These are phyloP conservation scores for Verticillium zaregamsianum DNA, from an alignment of 2,329 filamentous ascomycete species.

Conservation along the genomic window DNA sequence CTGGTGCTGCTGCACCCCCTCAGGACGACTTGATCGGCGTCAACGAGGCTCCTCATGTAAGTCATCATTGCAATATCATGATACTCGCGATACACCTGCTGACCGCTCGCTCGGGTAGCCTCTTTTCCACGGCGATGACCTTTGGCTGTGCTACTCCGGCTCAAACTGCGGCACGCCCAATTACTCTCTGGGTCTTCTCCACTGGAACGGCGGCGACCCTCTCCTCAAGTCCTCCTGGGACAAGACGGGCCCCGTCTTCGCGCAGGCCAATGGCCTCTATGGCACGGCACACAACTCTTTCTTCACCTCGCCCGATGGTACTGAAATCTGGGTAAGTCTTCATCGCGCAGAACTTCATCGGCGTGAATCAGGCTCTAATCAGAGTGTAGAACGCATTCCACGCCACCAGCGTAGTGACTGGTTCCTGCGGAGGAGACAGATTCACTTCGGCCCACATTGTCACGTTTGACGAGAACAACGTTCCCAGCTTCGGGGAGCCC, in stretches of 20 bases:
- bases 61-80: not conserved
- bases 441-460: slow-evolving; percentile 2
- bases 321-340: not conserved
- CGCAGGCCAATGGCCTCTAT: slow-evolving; percentile 12
- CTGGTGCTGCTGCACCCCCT: not conserved
- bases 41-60: slow-evolving; percentile 3
- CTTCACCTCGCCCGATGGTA: slow-evolving; percentile 5
- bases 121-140: slow-evolving; percentile 8
- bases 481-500: not conserved
- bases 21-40: slow-evolving; percentile 1
- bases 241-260: slow-evolving; percentile 11
- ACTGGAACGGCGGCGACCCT: slow-evolving; percentile 8
- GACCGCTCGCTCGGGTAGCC: slow-evolving; percentile 1
- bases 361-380: not conserved
- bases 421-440: not conserved
- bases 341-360: no score
- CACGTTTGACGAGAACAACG: slow-evolving; percentile 3
- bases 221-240: slow-evolving; percentile 7
- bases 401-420: not conserved
- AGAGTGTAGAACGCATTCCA: not conserved
- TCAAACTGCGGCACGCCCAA: slow-evolving; percentile 12
- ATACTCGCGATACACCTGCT: not conserved
- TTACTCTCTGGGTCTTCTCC: slow-evolving; percentile 10
- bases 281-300: slow-evolving; percentile 12
- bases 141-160: slow-evolving; percentile 13